Evolutionary conservation across 176 grass and related monocot genomes (phyloP), one percentile per base, ranked within the genome.

Genomic region (Paspalum notatum): DNA sequence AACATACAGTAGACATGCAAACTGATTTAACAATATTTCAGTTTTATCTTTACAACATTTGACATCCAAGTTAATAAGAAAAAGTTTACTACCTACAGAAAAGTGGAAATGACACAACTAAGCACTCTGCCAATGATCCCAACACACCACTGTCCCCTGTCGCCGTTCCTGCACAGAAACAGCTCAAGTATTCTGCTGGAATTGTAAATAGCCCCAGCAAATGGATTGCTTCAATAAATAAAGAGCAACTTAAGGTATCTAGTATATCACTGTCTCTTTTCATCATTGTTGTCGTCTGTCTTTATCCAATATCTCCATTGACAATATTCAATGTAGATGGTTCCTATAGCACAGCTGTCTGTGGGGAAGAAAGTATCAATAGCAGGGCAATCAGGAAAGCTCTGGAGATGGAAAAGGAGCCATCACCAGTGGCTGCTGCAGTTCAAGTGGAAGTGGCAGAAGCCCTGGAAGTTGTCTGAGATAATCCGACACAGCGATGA

Each of bases 371-470:
- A 93, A 84, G 50, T 87, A 50, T 88, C 87, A 15, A 75, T 93
- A 84, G 51, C 87, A 17, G 90, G 86, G 38, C 88, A 99, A 83
- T 92, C 90, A 67, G 97, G 97, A 79, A 99, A 96, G 43, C 87
- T 99, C 16, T 99, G 97, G 97, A 88, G 97, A 87, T 99, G 97
- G 97, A 95, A 96, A 90, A 93, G 97, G 76, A 99, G 97, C 61
- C 97, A 99, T 50, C 97, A 96, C 77, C 93, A 96, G 66, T 99
- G 97, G 97, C 74, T 99, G 64, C 59, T 99, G 26, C 93, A 99
- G 68, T 99, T 99, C 83, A 99, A 99, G 74, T 99, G 97, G 97
- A 99, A 96, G 69, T 99, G 97, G 97, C 97, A 99, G 80, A 99
- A 99, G 72, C 97, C 97, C 1, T 99, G 97, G 97, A 95, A 87